Base-by-base conservation (phyloP, 176 grass and related monocot species). In the Miscanthus lutarioriparius region DNA sequence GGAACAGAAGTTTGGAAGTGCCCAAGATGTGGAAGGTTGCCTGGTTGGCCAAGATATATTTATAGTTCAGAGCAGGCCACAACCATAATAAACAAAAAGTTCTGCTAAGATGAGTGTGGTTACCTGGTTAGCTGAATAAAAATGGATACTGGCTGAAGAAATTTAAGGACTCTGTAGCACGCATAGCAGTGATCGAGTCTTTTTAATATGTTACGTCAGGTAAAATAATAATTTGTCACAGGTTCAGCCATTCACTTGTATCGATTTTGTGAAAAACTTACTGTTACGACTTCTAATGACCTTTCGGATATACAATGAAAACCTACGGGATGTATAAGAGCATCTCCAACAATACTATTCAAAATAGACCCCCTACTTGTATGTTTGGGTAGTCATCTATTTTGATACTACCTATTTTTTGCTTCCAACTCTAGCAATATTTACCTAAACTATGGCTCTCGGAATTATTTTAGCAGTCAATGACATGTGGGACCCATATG, bases 1-100 rank as follows among this genome's bases (percentile, higher is more conserved):
- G 47, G 96, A 98, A 70, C 96, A 95, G 85, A 87, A 85, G 40
- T 98, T 95, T n/a, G 96, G 86, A 9, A 89, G 75, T 39, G 88
- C 93, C 12, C 96, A 98, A 78, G 96, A 98, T 81, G 86, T 98
- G 77, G 96, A 98, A 87, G 96, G 96, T 19, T 98, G 96, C 89
- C 70, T 93, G 58, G 89, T 95, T 64, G 91, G 93, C 22, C 73
- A 89, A 74, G 89, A 98, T 67, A 87, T 98, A 73, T 98, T 87
- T 38, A 87, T 98, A 83, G 96, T 98, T 20, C 96, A 98, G 67
- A 98, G 92, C 74, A 93, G 96, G 59, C 96, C 91, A 56, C 96
- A 98, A 64, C 93, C 91, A 56, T 77, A 73, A 32, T 48, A 53
- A 17, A 69, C 16, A 22, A 26, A 10, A 19, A 37, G 8, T n/a